Evolutionary conservation across 129 eudicot genomes (phyloP), one percentile per base, ranked within the genome.

Genomic region (Ambrosia artemisiifolia): DNA sequence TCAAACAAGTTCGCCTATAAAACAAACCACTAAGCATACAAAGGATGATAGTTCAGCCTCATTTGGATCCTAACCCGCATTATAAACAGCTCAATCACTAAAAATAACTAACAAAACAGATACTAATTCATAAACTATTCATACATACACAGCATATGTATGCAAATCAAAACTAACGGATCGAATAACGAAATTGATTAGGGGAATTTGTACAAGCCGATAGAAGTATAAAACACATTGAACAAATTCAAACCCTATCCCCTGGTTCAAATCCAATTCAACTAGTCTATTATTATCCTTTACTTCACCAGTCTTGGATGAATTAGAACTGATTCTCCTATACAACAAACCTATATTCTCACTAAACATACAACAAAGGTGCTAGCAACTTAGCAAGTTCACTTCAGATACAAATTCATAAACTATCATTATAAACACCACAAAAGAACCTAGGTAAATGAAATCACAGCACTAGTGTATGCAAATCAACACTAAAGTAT

Each of bases 191-290:
- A 38, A 38, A 38, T 9, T 38, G 43, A 38, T 38, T 24, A 14
- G 54, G 7, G 6, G 28, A 57, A n/a, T 13, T 71, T 4, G 34
- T 44, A 20, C 57, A 44, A 11, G 7, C 47, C 60, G 57, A 74
- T 30, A 59, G 1, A 28, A 2, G 16, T 5, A 30, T 44, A 20
- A 57, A 69, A n/a, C 75, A 20, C 64, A 68, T 47, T 46, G 46
- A 69, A 76, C 46, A 61, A 24, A 5, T 35, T 77, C 64, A 47
- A 62, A 69, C 60, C 66, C 68, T 75, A 75, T 11, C 67, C 40
- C 56, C 42, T 13, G 44, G 3, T 59, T 57, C 46, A 57, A 32
- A 44, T n/a, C 76, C 75, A 34, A 51, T 42, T 43, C 18, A 69
- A 18, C 35, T 30, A 11, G 47, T 19, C 32, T 60, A 60, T 48